Conservation (phyloP, 495 filamentous ascomycete species). For the Xylaria longipes region DNA sequence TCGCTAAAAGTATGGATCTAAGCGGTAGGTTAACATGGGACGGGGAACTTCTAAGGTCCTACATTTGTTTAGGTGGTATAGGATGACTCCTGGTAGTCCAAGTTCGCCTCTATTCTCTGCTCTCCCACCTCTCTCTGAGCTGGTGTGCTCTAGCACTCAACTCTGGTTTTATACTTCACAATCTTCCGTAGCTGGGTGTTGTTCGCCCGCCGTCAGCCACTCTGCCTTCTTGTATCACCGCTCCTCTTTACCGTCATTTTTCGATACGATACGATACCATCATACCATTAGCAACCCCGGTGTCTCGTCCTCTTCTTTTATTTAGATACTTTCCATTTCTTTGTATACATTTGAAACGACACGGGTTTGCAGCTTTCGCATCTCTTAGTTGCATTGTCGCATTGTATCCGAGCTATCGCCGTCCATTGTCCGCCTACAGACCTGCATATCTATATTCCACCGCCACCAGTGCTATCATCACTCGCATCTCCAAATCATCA, state of each 20-base stretch:
- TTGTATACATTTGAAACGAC: slow-evolving; percentile 24
- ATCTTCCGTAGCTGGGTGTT: not conserved
- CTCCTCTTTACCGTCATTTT: not conserved
- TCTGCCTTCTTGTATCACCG: slow-evolving; percentile 5
- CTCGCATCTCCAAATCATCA: slow-evolving; percentile 27
- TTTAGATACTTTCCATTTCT: slow-evolving; percentile 1
- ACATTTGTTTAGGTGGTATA: slow-evolving; percentile 1
- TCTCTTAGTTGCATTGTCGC: slow-evolving; percentile 11
- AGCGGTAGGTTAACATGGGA: not conserved
- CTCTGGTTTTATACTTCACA: slow-evolving; percentile 5
- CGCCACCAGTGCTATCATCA: slow-evolving; percentile 13
- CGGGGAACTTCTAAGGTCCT: not conserved
- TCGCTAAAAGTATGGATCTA: not conserved
- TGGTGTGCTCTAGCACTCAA: slow-evolving; percentile 23
- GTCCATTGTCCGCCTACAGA: not conserved
- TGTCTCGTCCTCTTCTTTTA: not conserved
- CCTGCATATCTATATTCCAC: slow-evolving; percentile 7
- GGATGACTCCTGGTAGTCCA: not conserved
- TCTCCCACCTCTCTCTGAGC: slow-evolving; percentile 19
- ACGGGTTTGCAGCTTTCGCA: not conserved
- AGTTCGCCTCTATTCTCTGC: slow-evolving; percentile 5
- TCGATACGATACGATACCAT: slow-evolving; percentile 4
- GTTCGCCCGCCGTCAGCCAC: not conserved
- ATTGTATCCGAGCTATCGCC: slow-evolving; percentile 23
- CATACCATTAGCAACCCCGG: not conserved